Percentiles rank a stretch among this genome's conserved stretches.
These are phyloP conservation scores for Vigna hirtella DNA, from an alignment of 306 rosid genomes.

Conservation along the genomic window DNA sequence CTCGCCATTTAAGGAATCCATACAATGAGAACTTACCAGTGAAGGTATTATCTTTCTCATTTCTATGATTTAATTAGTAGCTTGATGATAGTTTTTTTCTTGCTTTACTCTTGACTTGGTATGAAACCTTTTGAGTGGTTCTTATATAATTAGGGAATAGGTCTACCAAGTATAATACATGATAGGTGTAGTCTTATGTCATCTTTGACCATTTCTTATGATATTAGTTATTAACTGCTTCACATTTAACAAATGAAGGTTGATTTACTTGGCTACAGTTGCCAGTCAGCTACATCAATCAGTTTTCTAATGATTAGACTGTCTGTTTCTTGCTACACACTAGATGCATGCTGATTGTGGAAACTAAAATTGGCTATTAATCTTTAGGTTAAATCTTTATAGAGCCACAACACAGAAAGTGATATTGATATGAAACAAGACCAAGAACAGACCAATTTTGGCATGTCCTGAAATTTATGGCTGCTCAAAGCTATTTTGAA, in stretches of 20 bases:
- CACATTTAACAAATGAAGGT: slow-evolving; percentile 25
- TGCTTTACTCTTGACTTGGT: slow-evolving; percentile 33
- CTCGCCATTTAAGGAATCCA: slow-evolving; percentile 97
- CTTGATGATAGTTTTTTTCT: slow-evolving; percentile 35
- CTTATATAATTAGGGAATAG: slow-evolving; percentile 13
- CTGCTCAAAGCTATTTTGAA: slow-evolving; percentile 4
- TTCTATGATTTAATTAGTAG: slow-evolving; percentile 31
- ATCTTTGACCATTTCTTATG: slow-evolving; percentile 23
- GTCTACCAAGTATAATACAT: neutral
- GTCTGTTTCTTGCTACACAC: slow-evolving; percentile 14
- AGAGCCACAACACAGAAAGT: slow-evolving; percentile 1
- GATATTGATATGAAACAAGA: neutral
- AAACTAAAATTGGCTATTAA: slow-evolving; percentile 15
- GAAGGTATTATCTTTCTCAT: slow-evolving; percentile 68
- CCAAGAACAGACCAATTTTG: neutral
- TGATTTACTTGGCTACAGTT: neutral
- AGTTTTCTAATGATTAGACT: slow-evolving; percentile 4
- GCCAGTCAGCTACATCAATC: neutral
- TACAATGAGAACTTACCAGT: slow-evolving; percentile 98
- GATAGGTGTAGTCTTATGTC: slow-evolving; percentile 4
- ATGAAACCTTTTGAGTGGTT: neutral
- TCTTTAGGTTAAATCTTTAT: slow-evolving; percentile 15
- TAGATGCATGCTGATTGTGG: slow-evolving; percentile 23
- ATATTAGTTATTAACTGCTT: slow-evolving; percentile 11
- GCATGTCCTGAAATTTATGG: slow-evolving; percentile 15